Base-by-base conservation (phyloP, 805 yeast genomes). In the Pichia ethanolica region DNA sequence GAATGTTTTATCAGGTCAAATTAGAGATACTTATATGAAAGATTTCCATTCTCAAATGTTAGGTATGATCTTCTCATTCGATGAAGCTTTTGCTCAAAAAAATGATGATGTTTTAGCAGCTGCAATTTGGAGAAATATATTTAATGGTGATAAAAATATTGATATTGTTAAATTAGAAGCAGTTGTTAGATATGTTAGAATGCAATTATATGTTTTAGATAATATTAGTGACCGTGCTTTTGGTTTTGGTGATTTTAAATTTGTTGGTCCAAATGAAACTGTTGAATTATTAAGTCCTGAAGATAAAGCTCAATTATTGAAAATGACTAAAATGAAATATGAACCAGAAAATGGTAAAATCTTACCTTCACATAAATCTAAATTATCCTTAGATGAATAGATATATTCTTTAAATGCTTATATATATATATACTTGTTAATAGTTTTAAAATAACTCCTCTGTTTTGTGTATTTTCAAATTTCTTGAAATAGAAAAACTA, bases 181-280 rank as follows among this genome's bases (percentile, higher is more conserved):
- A 12, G 73, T 86, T 57, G 87, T 90, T n/a, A 87, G 88, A 55
- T 93, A 91, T 63, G 83, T 89, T 30, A 82, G 97, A 65, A 83
- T 87, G 58, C 96, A 93, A 64, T 70, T 93, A 45, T 93, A 90
- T 62, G 91, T 93, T 13, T 71, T 93, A 60, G 85, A 85, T 63
- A 82, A 83, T 64, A 79, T 89, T 74, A 78, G 89, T 34, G 99
- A 93, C 65, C 76, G 95, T 58, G 96, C 91, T 57, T 91, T 93
- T 71, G 97, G 95, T 1, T 80, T 86, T 57, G 99, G 99, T 34
- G 80, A 82, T 58, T 89, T 90, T 66, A 75, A 74, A 49, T 93
- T 93, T 68, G 85, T 88, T 38, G 81, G 90, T 10, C 95, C 97
- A 11, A 79, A 83, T 63, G 81, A 82, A 62, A 77, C 83, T 5